Evolutionary conservation across 164 flowering plant genomes (phyloP).

Genomic region (Akebia trifoliata): DNA sequence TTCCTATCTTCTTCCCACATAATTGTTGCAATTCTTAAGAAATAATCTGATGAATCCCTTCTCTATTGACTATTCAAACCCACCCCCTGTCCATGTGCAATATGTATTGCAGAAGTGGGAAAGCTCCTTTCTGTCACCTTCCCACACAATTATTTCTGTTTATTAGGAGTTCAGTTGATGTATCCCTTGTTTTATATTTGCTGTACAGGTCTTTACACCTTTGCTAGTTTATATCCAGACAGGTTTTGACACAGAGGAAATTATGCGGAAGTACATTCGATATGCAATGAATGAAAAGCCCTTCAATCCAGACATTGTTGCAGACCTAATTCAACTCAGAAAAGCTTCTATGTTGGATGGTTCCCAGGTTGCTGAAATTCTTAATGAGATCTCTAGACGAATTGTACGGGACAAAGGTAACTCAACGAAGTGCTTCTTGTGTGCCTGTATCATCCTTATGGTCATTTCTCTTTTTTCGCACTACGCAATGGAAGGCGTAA

Average conservation of each 20-base stretch:
- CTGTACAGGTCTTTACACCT: constrained; percentile 6
- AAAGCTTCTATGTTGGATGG: constrained; percentile 72
- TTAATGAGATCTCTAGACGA: constrained; percentile 78
- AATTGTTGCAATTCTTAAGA: too few relatives aligned
- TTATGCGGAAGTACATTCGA: constrained; percentile 84
- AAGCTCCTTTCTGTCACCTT: too few relatives aligned
- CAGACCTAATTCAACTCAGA: constrained; percentile 68
- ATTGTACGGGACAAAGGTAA: constrained; percentile 85
- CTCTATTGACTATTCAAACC: too few relatives aligned
- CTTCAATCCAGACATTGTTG: constrained; percentile 60
- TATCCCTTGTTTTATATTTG: neutral
- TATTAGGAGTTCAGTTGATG: too few relatives aligned
- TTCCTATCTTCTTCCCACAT: too few relatives aligned
- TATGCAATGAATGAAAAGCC: constrained; percentile 92
- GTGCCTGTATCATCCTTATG: neutral
- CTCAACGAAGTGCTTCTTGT: neutral
- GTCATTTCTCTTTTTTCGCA: neutral
- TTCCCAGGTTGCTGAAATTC: constrained; percentile 63
- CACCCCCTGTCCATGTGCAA: too few relatives aligned
- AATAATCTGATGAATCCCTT: too few relatives aligned
- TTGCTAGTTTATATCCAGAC: constrained; percentile 51
- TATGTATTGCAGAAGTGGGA: too few relatives aligned
- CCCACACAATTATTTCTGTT: too few relatives aligned
- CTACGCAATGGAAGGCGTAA: neutral
- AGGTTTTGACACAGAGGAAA: constrained; percentile 74